Evolutionary conservation across 2,329 filamentous ascomycete genomes (phyloP), one percentile per base, ranked within the genome.

Genomic region (Cytospora schulzeri): DNA sequence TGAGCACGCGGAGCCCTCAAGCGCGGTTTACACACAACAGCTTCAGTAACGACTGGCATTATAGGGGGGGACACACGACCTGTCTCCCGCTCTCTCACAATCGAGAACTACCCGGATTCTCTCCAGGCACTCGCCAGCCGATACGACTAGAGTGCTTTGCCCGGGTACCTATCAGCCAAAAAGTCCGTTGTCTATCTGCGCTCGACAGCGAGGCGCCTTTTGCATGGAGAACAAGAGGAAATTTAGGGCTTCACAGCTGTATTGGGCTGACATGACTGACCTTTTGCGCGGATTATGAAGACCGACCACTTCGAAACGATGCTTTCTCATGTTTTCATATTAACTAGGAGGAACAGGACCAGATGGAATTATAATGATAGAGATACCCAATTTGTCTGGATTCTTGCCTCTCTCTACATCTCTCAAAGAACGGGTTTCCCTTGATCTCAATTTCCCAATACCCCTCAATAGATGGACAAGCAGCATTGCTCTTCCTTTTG

Each of bases 11-110:
- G 62, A 65, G 28, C 26, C 58, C 11, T 62, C 63, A 72, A 76
- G 71, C 67, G 70, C 63, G 45, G 51, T 76, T 68, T 77, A 77
- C 71, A 69, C 74, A 68, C 75, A 77, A 68, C 74, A 78, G 69
- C 75, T 76, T 65, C 74, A 74, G 67, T 71, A 71, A 70, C 71
- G 68, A 12, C 31, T 41, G 51, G 31, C 26, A 57, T 29, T 33
- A 17, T 55, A 28, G 31, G 33, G 24, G 31, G 33, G 24, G 35
- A 35, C n/a, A n/a, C 53, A 41, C 29, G n/a, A 41, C 31, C 22
- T 33, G 19, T 24, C n/a, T 31, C 11, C 52, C 24, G 38, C 33
- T 15, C 14, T 28, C 15, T 24, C 15, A 45, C 28, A 24, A 24
- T 26, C 54, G n/a, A 41, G 33, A 26, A 51, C 8, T 17, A 24